Evolutionary conservation across 192 early-diverging fungal species (phyloP), one percentile per base, ranked within the genome.

Genomic region (Rhizoclosmatium globosum): DNA sequence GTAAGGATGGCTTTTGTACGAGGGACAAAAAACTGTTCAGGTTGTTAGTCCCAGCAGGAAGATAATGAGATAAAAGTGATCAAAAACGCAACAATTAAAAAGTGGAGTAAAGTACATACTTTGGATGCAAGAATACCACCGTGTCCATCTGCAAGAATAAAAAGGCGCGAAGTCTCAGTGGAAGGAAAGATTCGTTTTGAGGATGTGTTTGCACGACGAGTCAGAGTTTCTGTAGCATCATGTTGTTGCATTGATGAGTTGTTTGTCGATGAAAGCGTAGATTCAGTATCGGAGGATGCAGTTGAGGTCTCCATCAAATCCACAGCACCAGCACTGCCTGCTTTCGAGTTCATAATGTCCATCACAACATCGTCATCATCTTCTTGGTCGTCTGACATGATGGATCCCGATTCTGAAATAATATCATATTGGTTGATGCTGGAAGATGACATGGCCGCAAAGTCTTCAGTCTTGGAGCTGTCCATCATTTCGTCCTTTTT

Each of bases 71-170:
- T 23, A n/a, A 65, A 7, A 65, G 6, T 13, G 64, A 65, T 7
- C 11, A 65, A n/a, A 31, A 13, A 65, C 64, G 11, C 64, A n/a
- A 65, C n/a, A 7, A 41, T n/a, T 31, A 65, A 65, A 23, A 41
- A 7, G n/a, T n/a, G n/a, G n/a, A n/a, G n/a, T n/a, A n/a, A n/a
- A n/a, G n/a, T n/a, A n/a, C n/a, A n/a, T n/a, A n/a, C n/a, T 73
- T 71, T 70, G 11, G 66, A 70, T 47, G 77, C 77, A 11, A 79
- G 77, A 19, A 81, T 80, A 15, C 90, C 90, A 42, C 89, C 90
- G 69, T 91, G 90, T 3, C 90, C 90, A 75, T 91, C 90, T 13
- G 90, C 90, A 21, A 91, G 74, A 17, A 91, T 61, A 73, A 87
- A 88, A 3, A 91, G 23, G 11, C 79, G 71, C 23, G 79, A 46